Evolutionary conservation across 2,329 filamentous ascomycete species (phyloP), one percentile per base, ranked within the genome.

Genomic region (Epichloe elymi): DNA sequence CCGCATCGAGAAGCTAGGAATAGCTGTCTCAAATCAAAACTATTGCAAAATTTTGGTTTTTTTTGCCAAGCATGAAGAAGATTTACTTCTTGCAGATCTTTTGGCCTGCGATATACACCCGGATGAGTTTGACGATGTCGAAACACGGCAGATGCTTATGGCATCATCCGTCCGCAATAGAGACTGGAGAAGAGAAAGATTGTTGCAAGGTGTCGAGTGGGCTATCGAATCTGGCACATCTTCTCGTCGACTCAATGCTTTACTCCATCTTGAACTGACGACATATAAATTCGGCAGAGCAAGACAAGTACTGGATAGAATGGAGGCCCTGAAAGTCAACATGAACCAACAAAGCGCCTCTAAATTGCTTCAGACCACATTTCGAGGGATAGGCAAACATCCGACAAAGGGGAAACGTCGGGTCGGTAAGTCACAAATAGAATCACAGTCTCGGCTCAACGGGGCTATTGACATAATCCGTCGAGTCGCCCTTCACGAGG

Each of bases 11-110:
- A 68, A 73, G 48, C 70, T 79, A 5, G 80, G 79, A 0, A 85
- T 95, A 33, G 70, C 72, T 0, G 70, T 88, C 30, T 74, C 78
- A 4, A 66, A 74, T 5, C 82, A 79, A 4, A 74, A 77, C 2
- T 95, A 88, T 61, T 76, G 79, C 43, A 74, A 76, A 41, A 73
- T 86, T 10, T 60, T 95, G 5, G 71, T 78, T 76, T 79, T 79
- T 51, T 78, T 93, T 51, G 83, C 83, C 4, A 65, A 65, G 19
- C 70, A 75, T 36, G 71, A 74, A 33, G 74, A 83, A n/a, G 70
- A 72, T 30, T 65, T 67, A 2, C 63, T 75, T n/a, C 65, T 80
- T 2, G 53, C 60, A 35, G 65, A 69, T 36, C 62, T 80, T 11
- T 55, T 79, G 6, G 59, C 66, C 7, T 74, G 71, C 20, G 74